Conservation (phyloP, 73 alveolate species). For the Paramecium bursaria region DNA sequence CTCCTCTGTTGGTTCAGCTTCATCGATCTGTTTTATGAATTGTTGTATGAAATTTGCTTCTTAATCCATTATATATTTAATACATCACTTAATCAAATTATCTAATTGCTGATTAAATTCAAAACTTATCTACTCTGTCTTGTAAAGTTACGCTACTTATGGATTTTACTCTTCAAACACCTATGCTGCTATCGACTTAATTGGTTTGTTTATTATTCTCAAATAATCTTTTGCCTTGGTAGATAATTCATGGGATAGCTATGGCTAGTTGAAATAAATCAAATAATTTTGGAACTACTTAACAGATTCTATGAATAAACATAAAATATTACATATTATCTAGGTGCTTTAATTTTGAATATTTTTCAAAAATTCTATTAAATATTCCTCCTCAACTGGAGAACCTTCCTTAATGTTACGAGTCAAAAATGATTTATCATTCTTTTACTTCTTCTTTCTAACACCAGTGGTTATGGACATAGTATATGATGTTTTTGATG, state of each 20-base stretch:
- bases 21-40: background rate
- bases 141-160: slow-evolving; percentile 33
- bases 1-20: background rate
- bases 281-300: slow-evolving; percentile 61
- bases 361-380: slow-evolving; percentile 57
- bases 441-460: slow-evolving; percentile 55
- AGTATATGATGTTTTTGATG: slow-evolving; percentile 35
- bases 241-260: slow-evolving; percentile 33
- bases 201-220: slow-evolving; percentile 25
- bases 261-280: slow-evolving; percentile 49
- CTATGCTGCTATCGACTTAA: slow-evolving; percentile 11
- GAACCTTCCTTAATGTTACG: slow-evolving; percentile 68
- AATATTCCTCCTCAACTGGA: slow-evolving; percentile 67
- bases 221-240: slow-evolving; percentile 37
- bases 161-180: slow-evolving; percentile 63
- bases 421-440: slow-evolving; percentile 56
- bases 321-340: slow-evolving; percentile 4
- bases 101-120: slow-evolving; percentile 60
- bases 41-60: background rate
- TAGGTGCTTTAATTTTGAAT: slow-evolving; percentile 39
- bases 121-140: background rate
- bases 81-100: slow-evolving; percentile 47
- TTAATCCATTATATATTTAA: background rate
- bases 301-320: background rate
- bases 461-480: slow-evolving; percentile 70